These are phyloP conservation scores for Stygiomarasmius scandens DNA, from an alignment of 1,284 basidiomycete genomes.

Conservation along the genomic window DNA sequence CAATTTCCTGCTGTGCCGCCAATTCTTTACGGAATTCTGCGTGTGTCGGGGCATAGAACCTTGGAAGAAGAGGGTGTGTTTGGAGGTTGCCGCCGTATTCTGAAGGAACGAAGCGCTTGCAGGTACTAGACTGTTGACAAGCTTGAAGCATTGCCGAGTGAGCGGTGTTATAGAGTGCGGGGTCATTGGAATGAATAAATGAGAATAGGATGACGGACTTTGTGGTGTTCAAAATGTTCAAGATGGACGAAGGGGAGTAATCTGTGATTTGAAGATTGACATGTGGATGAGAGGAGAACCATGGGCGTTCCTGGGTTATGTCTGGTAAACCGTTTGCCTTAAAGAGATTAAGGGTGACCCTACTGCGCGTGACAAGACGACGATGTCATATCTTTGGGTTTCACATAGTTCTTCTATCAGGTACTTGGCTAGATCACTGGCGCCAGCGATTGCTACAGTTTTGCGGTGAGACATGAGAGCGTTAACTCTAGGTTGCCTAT, in stretches of 20 bases:
- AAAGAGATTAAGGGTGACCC: neutral
- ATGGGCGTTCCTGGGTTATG: neutral
- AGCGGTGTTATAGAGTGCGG: slow-evolving; percentile 1
- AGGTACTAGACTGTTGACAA: neutral
- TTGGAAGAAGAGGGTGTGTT: slow-evolving; percentile 9
- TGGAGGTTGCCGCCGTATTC: slow-evolving; percentile 14
- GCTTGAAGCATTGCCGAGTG: slow-evolving; percentile 11
- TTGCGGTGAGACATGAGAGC: neutral
- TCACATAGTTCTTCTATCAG: slow-evolving; percentile 1
- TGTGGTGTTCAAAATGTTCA: slow-evolving; percentile 2
- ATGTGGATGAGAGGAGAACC: slow-evolving; percentile 4
- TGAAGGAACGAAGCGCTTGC: slow-evolving; percentile 13
- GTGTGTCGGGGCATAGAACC: slow-evolving; percentile 11
- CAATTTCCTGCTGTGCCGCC: neutral
- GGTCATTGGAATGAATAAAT: slow-evolving; percentile 8
- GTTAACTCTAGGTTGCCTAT: no score
- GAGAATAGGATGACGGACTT: slow-evolving; percentile 6
- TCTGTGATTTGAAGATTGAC: slow-evolving; percentile 4
- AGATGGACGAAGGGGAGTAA: slow-evolving; percentile 8
- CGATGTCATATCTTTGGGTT: neutral
- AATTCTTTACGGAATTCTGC: slow-evolving; percentile 9
- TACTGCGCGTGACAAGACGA: slow-evolving; percentile 2
- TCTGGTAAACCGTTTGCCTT: neutral
- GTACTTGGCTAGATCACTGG: slow-evolving; percentile 14
- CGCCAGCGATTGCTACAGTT: slow-evolving; percentile 11